Evolutionary conservation across 176 grass and related monocot genomes (phyloP), one percentile per base, ranked within the genome.

Genomic region (Carex pumila): DNA sequence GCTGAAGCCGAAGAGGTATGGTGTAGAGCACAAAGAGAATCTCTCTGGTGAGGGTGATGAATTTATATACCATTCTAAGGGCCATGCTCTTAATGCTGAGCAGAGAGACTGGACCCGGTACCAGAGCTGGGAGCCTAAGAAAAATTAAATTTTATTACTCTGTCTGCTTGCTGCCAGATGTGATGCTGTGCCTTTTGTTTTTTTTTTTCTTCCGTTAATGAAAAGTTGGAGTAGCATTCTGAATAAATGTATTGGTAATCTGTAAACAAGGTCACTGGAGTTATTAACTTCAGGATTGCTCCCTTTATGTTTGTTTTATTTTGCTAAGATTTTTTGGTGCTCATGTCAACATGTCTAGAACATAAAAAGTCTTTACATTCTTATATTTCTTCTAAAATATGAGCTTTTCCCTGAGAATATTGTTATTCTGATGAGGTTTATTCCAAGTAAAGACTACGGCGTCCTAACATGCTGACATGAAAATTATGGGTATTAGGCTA

Each of bases 1-100:
- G 83, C 80, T 88, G 74, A 99, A 95, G 81, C 90, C 88, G 72
- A 87, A 81, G 85, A 85, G 88, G 32, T 99, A 92, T 60, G 87
- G 84, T 37, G 87, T 74, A 64, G 96, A 93, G 13, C 96, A 99
- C 80, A 95, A 73, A 74, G 86, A 99, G 88, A 95, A 99, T 86
- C 91, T 85, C 77, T 90, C 89, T 0, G 96, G 96, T 21, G 86
- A 95, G 87, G 91, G 96, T 19, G 96, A 99, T 4, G 88, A 90
- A 49, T 59, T 86, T 67, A 95, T 99, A 81, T 99, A 95, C 88
- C 93, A 93, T 75, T 93, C 93, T 68, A 99, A 99, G 80, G 93
- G 91, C 4, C 91, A 99, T 32, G 85, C 96, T 56, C 86, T 99
- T 39, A 93, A 99, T 82, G 88, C 89, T 1, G 86, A 88, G 2